Evolutionary conservation across 306 rosid genomes (phyloP).

Genomic region (Pterocarpus macrocarpus): DNA sequence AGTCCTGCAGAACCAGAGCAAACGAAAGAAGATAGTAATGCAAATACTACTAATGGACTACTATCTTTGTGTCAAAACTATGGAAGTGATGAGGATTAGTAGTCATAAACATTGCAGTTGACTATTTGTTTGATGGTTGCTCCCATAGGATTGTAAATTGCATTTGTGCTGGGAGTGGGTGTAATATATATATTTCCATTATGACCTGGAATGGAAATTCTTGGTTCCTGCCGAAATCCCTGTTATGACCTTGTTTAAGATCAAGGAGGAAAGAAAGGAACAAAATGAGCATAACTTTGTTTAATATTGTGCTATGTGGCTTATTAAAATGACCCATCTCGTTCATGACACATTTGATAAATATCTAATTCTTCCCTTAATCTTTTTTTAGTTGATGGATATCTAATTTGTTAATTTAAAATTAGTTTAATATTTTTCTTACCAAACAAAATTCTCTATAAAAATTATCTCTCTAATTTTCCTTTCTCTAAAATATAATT

Average conservation of each 20-base stretch:
- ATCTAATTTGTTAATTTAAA: no score
- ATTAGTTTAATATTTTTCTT: no score
- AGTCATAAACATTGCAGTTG: constrained; percentile 16
- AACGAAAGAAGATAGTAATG: constrained; percentile 41
- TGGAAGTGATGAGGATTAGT: constrained; percentile 62
- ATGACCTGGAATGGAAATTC: neutral
- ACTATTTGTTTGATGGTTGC: neutral
- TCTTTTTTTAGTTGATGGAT: no score
- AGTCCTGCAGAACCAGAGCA: constrained; percentile 45
- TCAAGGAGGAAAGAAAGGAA: neutral
- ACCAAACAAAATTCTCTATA: no score
- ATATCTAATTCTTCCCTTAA: no score
- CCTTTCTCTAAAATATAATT: no score
- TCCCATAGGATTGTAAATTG: constrained; percentile 25
- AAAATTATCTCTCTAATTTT: no score
- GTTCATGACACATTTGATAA: no score
- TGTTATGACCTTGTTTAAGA: no score
- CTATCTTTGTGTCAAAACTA: constrained; percentile 64
- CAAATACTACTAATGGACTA: constrained; percentile 44
- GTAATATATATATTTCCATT: neutral
- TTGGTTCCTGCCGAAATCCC: neutral
- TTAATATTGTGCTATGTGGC: no score
- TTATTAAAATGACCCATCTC: no score
- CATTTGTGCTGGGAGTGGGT: neutral
- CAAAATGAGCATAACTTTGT: neutral